Percentiles rank a stretch among this genome's conserved stretches.
Conservation (phyloP, 176 grass and related monocot species). For the Leersia perrieri region DNA sequence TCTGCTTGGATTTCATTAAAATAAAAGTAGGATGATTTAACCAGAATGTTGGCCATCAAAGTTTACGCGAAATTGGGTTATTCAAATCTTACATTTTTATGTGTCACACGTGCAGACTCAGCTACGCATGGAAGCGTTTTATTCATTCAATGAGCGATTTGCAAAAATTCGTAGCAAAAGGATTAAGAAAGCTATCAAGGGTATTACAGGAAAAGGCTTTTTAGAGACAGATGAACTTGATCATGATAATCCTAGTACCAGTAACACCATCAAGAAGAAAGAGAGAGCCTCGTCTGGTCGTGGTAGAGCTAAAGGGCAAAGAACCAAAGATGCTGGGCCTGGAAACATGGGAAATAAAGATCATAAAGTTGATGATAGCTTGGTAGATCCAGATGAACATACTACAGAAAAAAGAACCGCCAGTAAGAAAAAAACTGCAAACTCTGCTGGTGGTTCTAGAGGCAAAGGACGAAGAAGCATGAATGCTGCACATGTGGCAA, state of each 20-base stretch:
- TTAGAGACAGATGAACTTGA: slow-evolving; percentile 53
- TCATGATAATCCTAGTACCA: slow-evolving; percentile 48
- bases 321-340: slow-evolving; percentile 27
- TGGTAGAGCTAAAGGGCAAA: slow-evolving; percentile 41
- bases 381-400: slow-evolving; percentile 34
- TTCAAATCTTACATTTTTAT: slow-evolving; percentile 26
- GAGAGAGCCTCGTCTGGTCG: slow-evolving; percentile 16
- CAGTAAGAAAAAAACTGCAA: slow-evolving; percentile 30
- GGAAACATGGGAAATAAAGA: slow-evolving; percentile 28
- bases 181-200: slow-evolving; percentile 96
- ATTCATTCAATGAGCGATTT: slow-evolving; percentile 97
- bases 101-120: slow-evolving; percentile 70
- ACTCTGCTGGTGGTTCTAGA: slow-evolving; percentile 19
- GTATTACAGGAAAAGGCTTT: slow-evolving; percentile 74
- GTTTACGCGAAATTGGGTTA: not conserved
- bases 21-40: slow-evolving; percentile 19
- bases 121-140: slow-evolving; percentile 86
- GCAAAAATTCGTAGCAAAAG: slow-evolving; percentile 95
- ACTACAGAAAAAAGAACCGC: slow-evolving; percentile 20
- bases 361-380: slow-evolving; percentile 22
- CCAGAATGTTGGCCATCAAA: slow-evolving; percentile 3
- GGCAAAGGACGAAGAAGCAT: slow-evolving; percentile 40
- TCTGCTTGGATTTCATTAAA: slow-evolving; percentile 21
- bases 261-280: slow-evolving; percentile 46
- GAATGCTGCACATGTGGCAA: slow-evolving; percentile 17